Evolutionary conservation across 2,329 filamentous ascomycete genomes (phyloP), one percentile per base, ranked within the genome.

Genomic region (Bipolaris oryzae): DNA sequence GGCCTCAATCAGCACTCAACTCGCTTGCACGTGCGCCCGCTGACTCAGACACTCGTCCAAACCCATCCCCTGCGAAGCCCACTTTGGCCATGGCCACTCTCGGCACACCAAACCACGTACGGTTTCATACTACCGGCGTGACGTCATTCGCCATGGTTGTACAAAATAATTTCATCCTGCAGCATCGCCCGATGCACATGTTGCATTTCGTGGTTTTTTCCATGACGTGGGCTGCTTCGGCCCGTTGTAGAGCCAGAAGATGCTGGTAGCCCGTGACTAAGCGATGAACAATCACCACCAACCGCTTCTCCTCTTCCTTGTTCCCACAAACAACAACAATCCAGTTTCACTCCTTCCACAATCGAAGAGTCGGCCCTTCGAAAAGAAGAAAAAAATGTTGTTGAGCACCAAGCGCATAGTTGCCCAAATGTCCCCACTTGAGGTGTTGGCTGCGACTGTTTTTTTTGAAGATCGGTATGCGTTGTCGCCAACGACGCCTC

Each of bases 41-140:
- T 54, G 57, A 58, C 48, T 44, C 47, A 52, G 25, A 28, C 25
- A 28, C 25, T 28, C 7, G 7, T 10, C 25, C 25, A 28, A 28
- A 28, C 7, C 47, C 38, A 50, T 47, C 37, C 34, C 13, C 34
- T 35, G n/a, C 13, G n/a, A 33, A 49, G 16, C 48, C 56, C 59
- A 44, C 56, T 28, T 45, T 38, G 16, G 38, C 34, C 18, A 44
- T 28, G 44, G 50, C 28, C 39, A 46, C 23, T 43, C 43, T 42
- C 33, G 25, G 25, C 25, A 47, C 48, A 41, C 46, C 31, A 54
- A 61, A 57, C 55, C 50, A 48, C 53, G 42, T 56, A 53, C 57
- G 25, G 63, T 66, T 64, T 64, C 60, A 62, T 41, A 45, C 38
- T 55, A 46, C 42, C 34, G 45, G 16, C 21, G 21, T 67, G 64